Evolutionary conservation across 768 basidiomycete species (phyloP).

Genomic region (Amanita jacksonii): DNA sequence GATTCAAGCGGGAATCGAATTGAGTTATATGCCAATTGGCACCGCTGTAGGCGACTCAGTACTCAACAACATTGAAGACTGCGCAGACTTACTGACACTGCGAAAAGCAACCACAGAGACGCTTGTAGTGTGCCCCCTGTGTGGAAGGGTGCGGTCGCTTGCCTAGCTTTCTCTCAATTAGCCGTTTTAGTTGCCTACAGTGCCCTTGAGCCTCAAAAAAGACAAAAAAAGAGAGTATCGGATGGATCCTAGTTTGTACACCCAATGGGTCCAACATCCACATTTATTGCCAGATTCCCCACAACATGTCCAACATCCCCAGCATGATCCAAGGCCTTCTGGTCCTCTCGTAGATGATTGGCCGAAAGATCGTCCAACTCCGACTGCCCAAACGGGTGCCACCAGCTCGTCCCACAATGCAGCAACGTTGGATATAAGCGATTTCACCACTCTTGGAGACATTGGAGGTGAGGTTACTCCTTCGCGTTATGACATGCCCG

Average conservation of each 20-base stretch:
- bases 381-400: slow-evolving; percentile 15
- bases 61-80: slow-evolving; percentile 17
- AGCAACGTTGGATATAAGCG: slow-evolving; percentile 28
- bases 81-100: slow-evolving; percentile 19
- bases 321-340: slow-evolving; percentile 16
- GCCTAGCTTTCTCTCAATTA: slow-evolving; percentile 18
- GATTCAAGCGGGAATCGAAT: slow-evolving; percentile 23
- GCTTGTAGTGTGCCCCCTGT: slow-evolving; percentile 17
- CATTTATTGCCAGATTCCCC: slow-evolving; percentile 25
- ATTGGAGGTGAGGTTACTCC: slow-evolving; percentile 27
- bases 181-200: slow-evolving; percentile 22
- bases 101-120: slow-evolving; percentile 16
- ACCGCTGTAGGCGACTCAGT: slow-evolving; percentile 11
- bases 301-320: slow-evolving; percentile 22
- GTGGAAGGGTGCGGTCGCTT: slow-evolving; percentile 15
- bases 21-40: slow-evolving; percentile 11
- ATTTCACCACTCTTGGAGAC: slow-evolving; percentile 32
- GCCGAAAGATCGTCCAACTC: slow-evolving; percentile 32
- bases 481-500: slow-evolving; percentile 1
- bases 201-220: slow-evolving; percentile 22
- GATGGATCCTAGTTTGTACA: slow-evolving; percentile 38
- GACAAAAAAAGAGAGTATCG: slow-evolving; percentile 20
- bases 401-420: slow-evolving; percentile 17
- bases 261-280: slow-evolving; percentile 32
- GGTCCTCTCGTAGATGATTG: slow-evolving; percentile 30